Evolutionary conservation across 2,329 filamentous ascomycete genomes (phyloP).

Genomic region (Xylaria hypoxylon): DNA sequence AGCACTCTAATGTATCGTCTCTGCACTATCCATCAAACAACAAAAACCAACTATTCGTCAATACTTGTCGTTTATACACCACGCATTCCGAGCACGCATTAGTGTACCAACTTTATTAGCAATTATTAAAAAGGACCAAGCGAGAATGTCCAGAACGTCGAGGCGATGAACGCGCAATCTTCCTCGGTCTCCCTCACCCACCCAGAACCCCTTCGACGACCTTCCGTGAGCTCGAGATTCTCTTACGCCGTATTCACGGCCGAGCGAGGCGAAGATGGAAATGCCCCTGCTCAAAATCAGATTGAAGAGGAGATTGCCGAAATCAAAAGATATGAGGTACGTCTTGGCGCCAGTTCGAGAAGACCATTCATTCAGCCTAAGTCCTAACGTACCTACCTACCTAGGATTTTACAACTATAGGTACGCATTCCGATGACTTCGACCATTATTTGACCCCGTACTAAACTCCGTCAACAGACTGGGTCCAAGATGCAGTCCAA

Average conservation of each 20-base stretch:
- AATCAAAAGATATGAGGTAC: constrained; percentile 94
- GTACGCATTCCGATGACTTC: constrained; percentile 56
- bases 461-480: constrained; percentile 71
- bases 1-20: neutral
- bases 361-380: neutral
- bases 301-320: constrained; percentile 96
- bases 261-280: constrained; percentile 70
- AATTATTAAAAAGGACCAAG: neutral
- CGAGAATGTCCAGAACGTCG: constrained; percentile 55
- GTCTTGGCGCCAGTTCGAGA: constrained; percentile 32
- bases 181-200: constrained; percentile 65
- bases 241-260: constrained; percentile 74
- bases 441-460: constrained; percentile 33
- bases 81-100: neutral
- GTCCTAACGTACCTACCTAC: constrained; percentile 22
- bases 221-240: constrained; percentile 73
- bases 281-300: constrained; percentile 70
- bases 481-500: constrained; percentile 96
- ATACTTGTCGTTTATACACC: neutral
- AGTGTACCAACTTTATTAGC: neutral
- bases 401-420: constrained; percentile 93
- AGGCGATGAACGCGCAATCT: constrained; percentile 59
- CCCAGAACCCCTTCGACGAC: constrained; percentile 58
- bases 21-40: neutral
- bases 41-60: neutral